Percentiles rank a stretch among this genome's conserved stretches.
Conservation (phyloP, 257 asterid species). For the Solanum lignicaule region DNA sequence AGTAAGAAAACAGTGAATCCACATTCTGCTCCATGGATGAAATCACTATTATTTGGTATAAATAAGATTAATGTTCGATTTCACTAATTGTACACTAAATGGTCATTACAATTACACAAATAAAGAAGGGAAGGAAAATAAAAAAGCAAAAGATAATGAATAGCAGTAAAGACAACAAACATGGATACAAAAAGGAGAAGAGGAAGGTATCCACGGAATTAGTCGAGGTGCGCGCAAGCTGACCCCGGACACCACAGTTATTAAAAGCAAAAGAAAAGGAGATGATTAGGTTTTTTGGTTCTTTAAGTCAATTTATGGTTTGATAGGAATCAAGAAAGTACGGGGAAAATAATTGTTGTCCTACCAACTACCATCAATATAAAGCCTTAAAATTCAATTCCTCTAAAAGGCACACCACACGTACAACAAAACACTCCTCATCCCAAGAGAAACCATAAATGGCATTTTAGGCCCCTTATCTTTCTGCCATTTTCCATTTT, state of each 20-base stretch:
- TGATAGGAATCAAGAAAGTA: conserved; percentile 38
- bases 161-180: conserved; percentile 9
- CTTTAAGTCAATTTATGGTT: conserved; percentile 27
- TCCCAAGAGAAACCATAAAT: conserved; percentile 11
- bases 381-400: conserved; percentile 16
- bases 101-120: neutral
- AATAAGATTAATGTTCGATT: neutral
- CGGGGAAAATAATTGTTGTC: conserved; percentile 52
- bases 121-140: neutral
- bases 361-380: conserved; percentile 54
- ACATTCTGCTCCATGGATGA: neutral
- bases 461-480: conserved; percentile 23
- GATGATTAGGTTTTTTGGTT: conserved; percentile 21
- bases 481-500: conserved; percentile 20
- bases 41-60: neutral
- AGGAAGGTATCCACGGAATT: neutral
- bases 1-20: neutral
- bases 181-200: neutral
- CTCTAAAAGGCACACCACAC: conserved; percentile 1
- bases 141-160: neutral
- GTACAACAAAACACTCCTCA: conserved; percentile 34
- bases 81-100: neutral
- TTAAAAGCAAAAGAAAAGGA: neutral
- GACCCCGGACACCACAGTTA: neutral
- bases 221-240: neutral